Conservation (phyloP, 2,329 filamentous ascomycete species). For the Chalara sp. region DNA sequence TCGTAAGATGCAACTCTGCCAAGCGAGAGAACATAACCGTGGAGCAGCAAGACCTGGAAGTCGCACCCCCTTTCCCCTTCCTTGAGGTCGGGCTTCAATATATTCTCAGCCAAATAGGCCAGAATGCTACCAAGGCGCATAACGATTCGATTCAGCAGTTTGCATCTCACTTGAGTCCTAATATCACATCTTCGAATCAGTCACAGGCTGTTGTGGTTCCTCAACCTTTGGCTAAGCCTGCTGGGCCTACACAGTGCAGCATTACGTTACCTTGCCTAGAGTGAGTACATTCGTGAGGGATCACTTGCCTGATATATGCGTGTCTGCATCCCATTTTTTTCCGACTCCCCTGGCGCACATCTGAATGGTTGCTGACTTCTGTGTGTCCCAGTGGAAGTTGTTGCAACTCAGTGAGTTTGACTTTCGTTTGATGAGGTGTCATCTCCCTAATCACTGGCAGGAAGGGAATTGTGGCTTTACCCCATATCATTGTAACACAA, state of each 20-base stretch:
- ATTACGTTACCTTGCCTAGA: neutral
- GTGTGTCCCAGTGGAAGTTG: conserved; percentile 10
- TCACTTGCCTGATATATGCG: too few relatives aligned
- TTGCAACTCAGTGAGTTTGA: conserved; percentile 13
- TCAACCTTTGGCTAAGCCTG: neutral
- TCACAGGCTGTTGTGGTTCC: too few relatives aligned
- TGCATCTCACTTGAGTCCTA: too few relatives aligned
- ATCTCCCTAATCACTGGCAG: conserved; percentile 5
- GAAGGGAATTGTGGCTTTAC: conserved; percentile 18
- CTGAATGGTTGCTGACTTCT: too few relatives aligned
- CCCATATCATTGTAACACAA: conserved; percentile 9
- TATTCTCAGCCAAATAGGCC: conserved; percentile 13
- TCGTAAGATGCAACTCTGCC: too few relatives aligned
- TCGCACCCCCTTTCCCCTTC: conserved; percentile 9
- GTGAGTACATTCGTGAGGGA: neutral
- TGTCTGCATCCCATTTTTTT: too few relatives aligned
- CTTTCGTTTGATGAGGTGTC: too few relatives aligned
- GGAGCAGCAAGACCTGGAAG: conserved; percentile 10
- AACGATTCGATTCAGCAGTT: conserved; percentile 4
- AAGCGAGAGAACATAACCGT: neutral
- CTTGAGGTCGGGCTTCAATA: conserved; percentile 13
- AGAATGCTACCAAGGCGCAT: conserved; percentile 12
- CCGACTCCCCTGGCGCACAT: too few relatives aligned
- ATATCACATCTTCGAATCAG: too few relatives aligned
- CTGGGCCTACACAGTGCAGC: neutral